phyloP scores from a whole-genome alignment of 345 rosid species.

The Erysimum cheiranthoides region DNA sequence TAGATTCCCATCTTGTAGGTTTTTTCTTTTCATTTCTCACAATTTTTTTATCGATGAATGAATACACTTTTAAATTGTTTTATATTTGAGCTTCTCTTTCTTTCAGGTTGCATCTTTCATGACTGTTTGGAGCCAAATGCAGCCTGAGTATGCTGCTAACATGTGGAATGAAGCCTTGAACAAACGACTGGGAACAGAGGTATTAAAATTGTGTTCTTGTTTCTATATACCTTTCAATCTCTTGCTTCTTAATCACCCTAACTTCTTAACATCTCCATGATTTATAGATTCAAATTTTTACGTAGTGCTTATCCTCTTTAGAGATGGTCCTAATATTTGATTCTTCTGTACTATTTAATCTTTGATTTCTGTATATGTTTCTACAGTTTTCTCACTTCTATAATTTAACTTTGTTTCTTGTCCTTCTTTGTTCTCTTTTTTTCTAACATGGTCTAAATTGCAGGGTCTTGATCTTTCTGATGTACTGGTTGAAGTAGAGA shows the following conservation, averaged over 20 bases:
- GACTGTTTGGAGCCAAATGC: conserved; percentile 90
- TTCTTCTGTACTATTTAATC: not conserved
- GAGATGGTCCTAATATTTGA: not conserved
- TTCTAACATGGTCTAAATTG: conserved; percentile 16
- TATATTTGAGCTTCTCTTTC: not conserved
- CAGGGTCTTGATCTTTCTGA: conserved; percentile 86
- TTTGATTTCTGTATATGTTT: conserved; percentile 17
- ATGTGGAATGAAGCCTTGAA: conserved; percentile 97
- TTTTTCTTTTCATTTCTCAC: conserved; percentile 12
- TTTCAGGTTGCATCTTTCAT: conserved; percentile 88
- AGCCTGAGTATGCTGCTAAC: conserved; percentile 93
- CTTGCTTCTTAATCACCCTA: conserved; percentile 4
- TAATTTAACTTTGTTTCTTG: not conserved
- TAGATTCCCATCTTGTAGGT: conserved; percentile 93
- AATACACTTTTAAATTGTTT: not conserved
- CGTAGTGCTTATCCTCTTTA: conserved; percentile 5
- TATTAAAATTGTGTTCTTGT: conserved; percentile 30
- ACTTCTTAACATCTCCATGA: conserved; percentile 1
- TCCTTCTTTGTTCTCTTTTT: not conserved
- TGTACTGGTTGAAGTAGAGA: conserved; percentile 83
- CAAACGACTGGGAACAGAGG: conserved; percentile 95
- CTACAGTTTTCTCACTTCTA: not conserved
- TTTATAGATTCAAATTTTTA: not conserved
- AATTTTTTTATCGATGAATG: conserved; percentile 10
- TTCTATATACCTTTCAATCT: conserved; percentile 46